Conservation (phyloP, 305 asterid genomes). For the Fraxinus paxiana region DNA sequence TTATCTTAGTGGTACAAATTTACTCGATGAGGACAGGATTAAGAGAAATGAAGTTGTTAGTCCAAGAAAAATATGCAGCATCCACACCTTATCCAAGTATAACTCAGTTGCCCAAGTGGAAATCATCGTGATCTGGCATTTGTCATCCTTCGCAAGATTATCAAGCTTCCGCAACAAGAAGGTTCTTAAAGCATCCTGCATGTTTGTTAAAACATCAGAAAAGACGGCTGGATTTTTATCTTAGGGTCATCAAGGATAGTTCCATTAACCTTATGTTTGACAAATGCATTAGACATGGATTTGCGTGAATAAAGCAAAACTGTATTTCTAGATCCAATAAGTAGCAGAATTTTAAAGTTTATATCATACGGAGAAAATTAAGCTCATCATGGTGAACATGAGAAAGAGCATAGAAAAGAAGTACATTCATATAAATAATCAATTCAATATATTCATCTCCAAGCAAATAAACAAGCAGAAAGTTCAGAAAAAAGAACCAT, state of each 20-base stretch:
- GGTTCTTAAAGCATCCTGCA: constrained; percentile 93
- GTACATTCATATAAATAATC: background rate
- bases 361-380: background rate
- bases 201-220: constrained; percentile 11
- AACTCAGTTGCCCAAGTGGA: constrained; percentile 92
- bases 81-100: constrained; percentile 81
- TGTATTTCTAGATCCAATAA: background rate
- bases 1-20: constrained; percentile 5
- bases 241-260: background rate
- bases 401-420: background rate
- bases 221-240: constrained; percentile 10
- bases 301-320: background rate
- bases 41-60: background rate
- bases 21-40: constrained; percentile 7
- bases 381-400: background rate
- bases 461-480: background rate
- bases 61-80: constrained; percentile 21
- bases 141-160: constrained; percentile 76
- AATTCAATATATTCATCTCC: background rate
- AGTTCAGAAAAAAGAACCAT: background rate
- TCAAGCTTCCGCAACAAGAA: constrained; percentile 91
- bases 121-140: constrained; percentile 95
- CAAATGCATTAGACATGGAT: background rate
- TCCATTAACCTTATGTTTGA: background rate
- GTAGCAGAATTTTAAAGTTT: background rate